Base-by-base conservation (phyloP, 208 protist species). In the Leishmania gerbilli region DNA sequence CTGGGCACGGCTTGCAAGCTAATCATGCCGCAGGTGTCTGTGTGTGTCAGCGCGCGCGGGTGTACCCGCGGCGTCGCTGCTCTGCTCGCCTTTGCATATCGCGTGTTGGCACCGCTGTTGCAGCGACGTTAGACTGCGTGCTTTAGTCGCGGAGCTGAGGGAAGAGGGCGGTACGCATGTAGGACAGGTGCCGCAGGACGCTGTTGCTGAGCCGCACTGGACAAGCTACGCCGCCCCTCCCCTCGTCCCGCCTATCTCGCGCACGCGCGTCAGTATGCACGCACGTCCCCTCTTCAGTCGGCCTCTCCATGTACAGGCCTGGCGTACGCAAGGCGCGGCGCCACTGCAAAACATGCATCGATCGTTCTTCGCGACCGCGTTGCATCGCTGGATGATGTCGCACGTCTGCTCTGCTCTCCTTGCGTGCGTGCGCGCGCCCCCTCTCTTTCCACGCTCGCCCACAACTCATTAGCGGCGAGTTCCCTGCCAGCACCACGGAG, bases 1-100 rank as follows among this genome's bases (percentile, higher is more conserved):
- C 45, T 91, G 88, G 88, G 64, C 60, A 13, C 58, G 84, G 47
- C 85, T 91, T 2, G 83, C 86, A 9, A 87, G 85, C 58, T 88
- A 68, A 68, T 4, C 51, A 55, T 21, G 8, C 51, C 51, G 51
- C 51, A 5, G 17, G 15, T 55, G 42, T 27, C 31, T 3, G 64
- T 15, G 42, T 3, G 1, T 56, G 17, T 56, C 13, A 37, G 8
- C 17, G 45, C n/a, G 11, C 19, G 69, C 31, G 9, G 34, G 71
- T 75, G 27, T 56, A 60, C 13, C n/a, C 7, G 71, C 49, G n/a
- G 34, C 2, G 68, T 17, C 9, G 24, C 42, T 24, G 19, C 37
- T 71, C 37, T 27, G 37, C 65, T 45, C 65, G 7, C 6, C 19
- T 47, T 71, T 47, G 37, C 37, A 71, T 71, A 45, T 45, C 19